Percentiles rank a stretch among this genome's conserved stretches.
Conservation (phyloP, 345 rosid genomes). For the Eucalyptus cloeziana region DNA sequence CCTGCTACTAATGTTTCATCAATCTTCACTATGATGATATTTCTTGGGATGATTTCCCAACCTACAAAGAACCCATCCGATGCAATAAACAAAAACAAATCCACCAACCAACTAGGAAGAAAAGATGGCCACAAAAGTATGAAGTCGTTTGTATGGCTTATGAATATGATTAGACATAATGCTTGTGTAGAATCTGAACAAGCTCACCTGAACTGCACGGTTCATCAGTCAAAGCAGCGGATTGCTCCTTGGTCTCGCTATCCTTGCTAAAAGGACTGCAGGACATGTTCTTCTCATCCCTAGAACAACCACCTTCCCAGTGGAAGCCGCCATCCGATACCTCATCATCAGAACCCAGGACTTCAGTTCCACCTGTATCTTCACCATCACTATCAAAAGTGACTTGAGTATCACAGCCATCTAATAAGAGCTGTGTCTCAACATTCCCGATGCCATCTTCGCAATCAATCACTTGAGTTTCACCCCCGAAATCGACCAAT, state of each 20-base stretch:
- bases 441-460: background rate
- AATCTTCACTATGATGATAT: background rate
- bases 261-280: background rate
- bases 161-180: background rate
- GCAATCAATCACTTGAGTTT: background rate
- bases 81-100: background rate
- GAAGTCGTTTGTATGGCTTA: background rate
- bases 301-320: background rate
- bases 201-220: constrained; percentile 22
- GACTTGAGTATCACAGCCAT: constrained; percentile 1
- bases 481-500: background rate
- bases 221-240: constrained; percentile 2
- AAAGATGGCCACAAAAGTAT: background rate
- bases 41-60: background rate
- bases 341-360: constrained; percentile 18
- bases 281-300: constrained; percentile 2
- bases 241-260: background rate
- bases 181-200: background rate
- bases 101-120: background rate
- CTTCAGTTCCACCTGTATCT: constrained; percentile 30
- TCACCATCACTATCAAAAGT: constrained; percentile 30
- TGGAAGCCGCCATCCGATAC: constrained; percentile 17
- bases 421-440: background rate
- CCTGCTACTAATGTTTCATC: background rate
- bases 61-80: background rate